A percentile compares a stretch with the other conserved stretches of the same genome.
These are phyloP conservation scores for Boletus tomentosulus DNA, from an alignment of 768 basidiomycete species.

Conservation along the genomic window DNA sequence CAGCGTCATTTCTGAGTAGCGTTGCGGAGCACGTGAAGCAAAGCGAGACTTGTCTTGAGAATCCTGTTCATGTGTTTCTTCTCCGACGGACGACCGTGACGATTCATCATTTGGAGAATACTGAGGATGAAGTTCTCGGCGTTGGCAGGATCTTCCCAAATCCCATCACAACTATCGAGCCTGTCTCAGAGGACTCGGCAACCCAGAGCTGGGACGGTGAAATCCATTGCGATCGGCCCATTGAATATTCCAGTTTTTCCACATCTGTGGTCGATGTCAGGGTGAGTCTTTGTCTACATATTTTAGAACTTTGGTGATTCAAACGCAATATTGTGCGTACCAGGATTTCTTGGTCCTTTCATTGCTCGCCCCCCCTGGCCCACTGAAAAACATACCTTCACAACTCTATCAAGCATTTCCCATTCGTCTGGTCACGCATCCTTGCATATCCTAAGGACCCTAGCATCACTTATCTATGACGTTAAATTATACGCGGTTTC, in stretches of 20 bases:
- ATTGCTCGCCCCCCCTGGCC: slow-evolving; percentile 37
- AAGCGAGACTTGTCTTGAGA: slow-evolving; percentile 10
- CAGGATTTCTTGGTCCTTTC: slow-evolving; percentile 61
- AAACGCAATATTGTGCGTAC: neutral
- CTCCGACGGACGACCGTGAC: slow-evolving; percentile 49
- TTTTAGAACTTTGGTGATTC: neutral
- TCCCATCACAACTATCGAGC: slow-evolving; percentile 37
- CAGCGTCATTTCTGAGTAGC: slow-evolving; percentile 32
- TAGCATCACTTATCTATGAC: slow-evolving; percentile 13
- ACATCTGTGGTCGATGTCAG: slow-evolving; percentile 45
- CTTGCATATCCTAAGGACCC: slow-evolving; percentile 34
- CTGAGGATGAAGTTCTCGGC: slow-evolving; percentile 37
- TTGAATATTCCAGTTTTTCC: slow-evolving; percentile 48
- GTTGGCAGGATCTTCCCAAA: slow-evolving; percentile 40
- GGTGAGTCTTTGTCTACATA: slow-evolving; percentile 31
- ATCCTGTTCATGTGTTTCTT: slow-evolving; percentile 47
- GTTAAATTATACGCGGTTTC: slow-evolving; percentile 13
- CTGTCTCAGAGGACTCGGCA: slow-evolving; percentile 25
- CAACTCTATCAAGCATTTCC: slow-evolving; percentile 49
- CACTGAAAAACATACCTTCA: slow-evolving; percentile 31
- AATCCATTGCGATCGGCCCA: slow-evolving; percentile 36
- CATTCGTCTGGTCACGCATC: slow-evolving; percentile 60
- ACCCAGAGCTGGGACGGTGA: slow-evolving; percentile 64
- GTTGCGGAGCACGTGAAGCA: slow-evolving; percentile 6
- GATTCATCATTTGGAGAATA: slow-evolving; percentile 17